Conservation (phyloP, 331 rosid genomes). For the Telfairia occidentalis region DNA sequence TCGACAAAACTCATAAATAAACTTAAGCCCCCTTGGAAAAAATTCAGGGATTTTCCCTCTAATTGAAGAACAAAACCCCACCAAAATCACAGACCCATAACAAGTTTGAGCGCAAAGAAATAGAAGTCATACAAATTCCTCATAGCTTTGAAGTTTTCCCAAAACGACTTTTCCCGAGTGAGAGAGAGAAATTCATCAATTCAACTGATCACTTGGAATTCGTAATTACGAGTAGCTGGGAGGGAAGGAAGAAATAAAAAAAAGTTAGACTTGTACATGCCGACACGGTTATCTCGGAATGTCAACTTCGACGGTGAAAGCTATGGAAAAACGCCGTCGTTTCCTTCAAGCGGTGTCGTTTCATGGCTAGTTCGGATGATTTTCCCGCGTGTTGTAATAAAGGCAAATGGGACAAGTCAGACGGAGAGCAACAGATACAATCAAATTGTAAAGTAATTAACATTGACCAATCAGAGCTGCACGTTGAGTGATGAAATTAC, state of each 20-base stretch:
- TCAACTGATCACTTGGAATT: background rate
- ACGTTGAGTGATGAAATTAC: background rate
- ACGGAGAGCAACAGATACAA: background rate
- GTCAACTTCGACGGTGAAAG: background rate
- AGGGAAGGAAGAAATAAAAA: background rate
- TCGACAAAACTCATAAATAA: background rate
- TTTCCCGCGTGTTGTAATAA: slow-evolving; percentile 2
- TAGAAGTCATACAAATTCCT: background rate
- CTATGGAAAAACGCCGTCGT: background rate
- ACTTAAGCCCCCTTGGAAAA: background rate
- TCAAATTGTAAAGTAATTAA: background rate
- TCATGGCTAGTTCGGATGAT: background rate
- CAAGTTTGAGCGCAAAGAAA: background rate
- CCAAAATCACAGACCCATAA: background rate
- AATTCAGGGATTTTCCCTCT: background rate
- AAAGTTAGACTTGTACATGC: background rate
- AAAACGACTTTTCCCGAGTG: background rate
- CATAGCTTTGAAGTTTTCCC: background rate
- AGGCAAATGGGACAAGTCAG: slow-evolving; percentile 6
- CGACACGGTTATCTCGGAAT: background rate
- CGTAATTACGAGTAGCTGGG: background rate
- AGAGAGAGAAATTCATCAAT: background rate
- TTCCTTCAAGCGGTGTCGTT: background rate
- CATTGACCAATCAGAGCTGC: background rate
- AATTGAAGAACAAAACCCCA: background rate